Evolutionary conservation across 306 rosid genomes (phyloP).

Genomic region (Quercus rubra): DNA sequence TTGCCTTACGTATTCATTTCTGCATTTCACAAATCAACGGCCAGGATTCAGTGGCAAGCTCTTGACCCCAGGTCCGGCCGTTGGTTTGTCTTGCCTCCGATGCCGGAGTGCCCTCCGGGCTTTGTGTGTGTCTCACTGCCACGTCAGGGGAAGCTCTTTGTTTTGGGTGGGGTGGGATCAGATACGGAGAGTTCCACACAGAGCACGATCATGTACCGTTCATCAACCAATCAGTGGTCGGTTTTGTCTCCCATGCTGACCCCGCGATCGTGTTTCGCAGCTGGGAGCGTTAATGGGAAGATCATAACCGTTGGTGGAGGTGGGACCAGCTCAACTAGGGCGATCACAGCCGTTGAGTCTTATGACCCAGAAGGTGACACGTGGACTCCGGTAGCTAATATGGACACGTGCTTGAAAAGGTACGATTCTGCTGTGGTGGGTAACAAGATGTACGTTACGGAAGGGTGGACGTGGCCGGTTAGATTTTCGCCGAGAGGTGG

Average conservation of each 20-base stretch:
- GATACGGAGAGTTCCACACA: constrained; percentile 17
- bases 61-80: constrained; percentile 56
- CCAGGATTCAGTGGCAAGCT: constrained; percentile 52
- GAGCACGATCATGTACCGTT: constrained; percentile 23
- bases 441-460: constrained; percentile 55
- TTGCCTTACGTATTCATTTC: constrained; percentile 47
- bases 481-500: constrained; percentile 40
- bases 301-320: constrained; percentile 37
- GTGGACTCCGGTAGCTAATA: constrained; percentile 30
- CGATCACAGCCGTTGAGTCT: not conserved
- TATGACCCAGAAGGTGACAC: constrained; percentile 46
- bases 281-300: constrained; percentile 27
- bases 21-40: constrained; percentile 37
- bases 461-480: constrained; percentile 83
- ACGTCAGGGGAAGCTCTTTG: constrained; percentile 49
- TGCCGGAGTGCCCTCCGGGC: constrained; percentile 26
- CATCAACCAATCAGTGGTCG: constrained; percentile 55
- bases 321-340: not conserved
- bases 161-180: constrained; percentile 28
- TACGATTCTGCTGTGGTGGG: constrained; percentile 36
- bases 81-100: constrained; percentile 55
- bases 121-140: constrained; percentile 45
- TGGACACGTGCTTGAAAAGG: constrained; percentile 4
- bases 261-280: constrained; percentile 24
- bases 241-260: not conserved